Evolutionary conservation across 1,139 yeast species (phyloP).

Genomic region (Sugiyamaella paludigena): DNA sequence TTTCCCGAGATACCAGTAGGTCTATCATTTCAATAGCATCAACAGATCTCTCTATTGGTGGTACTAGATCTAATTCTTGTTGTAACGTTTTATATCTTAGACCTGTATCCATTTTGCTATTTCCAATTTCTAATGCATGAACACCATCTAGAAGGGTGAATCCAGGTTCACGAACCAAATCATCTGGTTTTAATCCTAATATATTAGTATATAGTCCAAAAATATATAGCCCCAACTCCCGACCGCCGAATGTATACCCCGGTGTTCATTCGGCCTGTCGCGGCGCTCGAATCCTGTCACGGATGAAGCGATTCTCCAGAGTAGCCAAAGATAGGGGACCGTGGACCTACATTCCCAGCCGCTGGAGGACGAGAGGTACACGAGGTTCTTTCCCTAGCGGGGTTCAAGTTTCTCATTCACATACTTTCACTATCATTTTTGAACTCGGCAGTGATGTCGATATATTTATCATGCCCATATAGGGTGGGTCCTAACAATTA

Average conservation of each 20-base stretch:
- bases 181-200: conserved; percentile 31
- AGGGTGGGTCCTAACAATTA: conserved; percentile 12
- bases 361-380: too few relatives aligned
- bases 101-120: conserved; percentile 43
- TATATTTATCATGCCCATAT: conserved; percentile 28
- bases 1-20: conserved; percentile 33
- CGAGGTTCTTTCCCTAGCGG: too few relatives aligned
- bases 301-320: not conserved
- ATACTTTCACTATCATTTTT: conserved; percentile 16
- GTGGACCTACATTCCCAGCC: too few relatives aligned
- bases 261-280: too few relatives aligned
- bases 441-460: conserved; percentile 31
- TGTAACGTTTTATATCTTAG: conserved; percentile 30
- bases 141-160: conserved; percentile 37
- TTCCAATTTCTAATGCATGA: conserved; percentile 42
- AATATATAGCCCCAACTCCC: conserved; percentile 2
- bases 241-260: too few relatives aligned
- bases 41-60: conserved; percentile 26
- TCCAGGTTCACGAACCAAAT: conserved; percentile 30
- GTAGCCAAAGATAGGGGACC: not conserved
- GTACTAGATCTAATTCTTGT: conserved; percentile 27
- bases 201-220: not conserved
- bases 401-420: too few relatives aligned
- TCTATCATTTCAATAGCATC: conserved; percentile 33
- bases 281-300: not conserved